phyloP scores from a whole-genome alignment of 345 rosid genomes.

The Linum trigynum region DNA sequence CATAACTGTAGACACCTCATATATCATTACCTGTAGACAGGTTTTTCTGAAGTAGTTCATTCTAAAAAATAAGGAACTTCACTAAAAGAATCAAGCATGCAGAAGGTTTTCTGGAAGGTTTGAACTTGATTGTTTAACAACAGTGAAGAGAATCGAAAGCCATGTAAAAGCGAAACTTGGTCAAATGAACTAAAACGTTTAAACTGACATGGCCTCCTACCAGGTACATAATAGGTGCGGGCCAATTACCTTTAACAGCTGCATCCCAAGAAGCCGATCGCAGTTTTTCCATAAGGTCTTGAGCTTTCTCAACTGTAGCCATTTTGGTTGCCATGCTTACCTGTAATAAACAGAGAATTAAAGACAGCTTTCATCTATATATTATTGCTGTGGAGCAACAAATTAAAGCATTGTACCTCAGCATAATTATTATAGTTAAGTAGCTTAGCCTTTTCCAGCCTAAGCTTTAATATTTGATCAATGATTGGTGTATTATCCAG shows the following conservation, averaged over 20 bases:
- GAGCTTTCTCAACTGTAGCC: slow-evolving; percentile 84
- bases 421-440: slow-evolving; percentile 73
- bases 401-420: slow-evolving; percentile 43
- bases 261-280: slow-evolving; percentile 79
- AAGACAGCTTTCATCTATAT: not conserved
- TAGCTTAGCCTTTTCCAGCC: slow-evolving; percentile 72
- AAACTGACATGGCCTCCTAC: not conserved
- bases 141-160: no score
- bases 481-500: slow-evolving; percentile 63
- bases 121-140: no score
- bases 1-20: no score
- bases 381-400: not conserved
- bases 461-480: slow-evolving; percentile 66
- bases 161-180: not conserved
- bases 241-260: slow-evolving; percentile 61
- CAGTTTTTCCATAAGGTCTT: slow-evolving; percentile 75
- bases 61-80: no score
- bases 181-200: not conserved
- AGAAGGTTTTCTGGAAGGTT: no score
- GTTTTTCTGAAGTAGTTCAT: no score
- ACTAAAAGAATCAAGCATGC: no score
- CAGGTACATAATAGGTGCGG: not conserved
- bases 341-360: slow-evolving; percentile 28
- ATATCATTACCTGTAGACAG: no score
- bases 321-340: slow-evolving; percentile 93